These are phyloP conservation scores for Ophiocordyceps polyrhachis-furcata DNA, from an alignment of 2,329 filamentous ascomycete genomes.

Conservation along the genomic window DNA sequence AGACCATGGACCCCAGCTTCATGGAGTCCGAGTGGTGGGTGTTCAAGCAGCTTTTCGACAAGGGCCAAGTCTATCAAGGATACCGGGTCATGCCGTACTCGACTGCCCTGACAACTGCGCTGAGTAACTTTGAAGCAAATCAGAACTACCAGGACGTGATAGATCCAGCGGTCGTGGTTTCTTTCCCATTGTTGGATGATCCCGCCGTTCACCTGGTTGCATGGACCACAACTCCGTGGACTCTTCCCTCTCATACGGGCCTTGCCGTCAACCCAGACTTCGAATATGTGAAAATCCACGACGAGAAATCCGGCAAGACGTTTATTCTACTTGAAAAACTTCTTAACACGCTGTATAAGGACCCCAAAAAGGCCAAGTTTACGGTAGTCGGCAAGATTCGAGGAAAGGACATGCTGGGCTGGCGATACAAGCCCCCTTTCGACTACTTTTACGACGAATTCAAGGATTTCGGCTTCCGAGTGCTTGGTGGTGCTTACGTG, in stretches of 20 bases:
- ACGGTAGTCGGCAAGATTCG: constrained; percentile 63
- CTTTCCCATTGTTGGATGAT: constrained; percentile 67
- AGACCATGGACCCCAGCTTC: constrained; percentile 87
- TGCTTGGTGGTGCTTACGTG: constrained; percentile 72
- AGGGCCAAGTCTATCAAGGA: constrained; percentile 75
- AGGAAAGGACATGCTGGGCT: constrained; percentile 71
- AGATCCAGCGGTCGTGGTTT: constrained; percentile 75
- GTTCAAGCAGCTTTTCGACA: constrained; percentile 83
- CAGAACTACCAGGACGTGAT: constrained; percentile 91
- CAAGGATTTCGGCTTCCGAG: constrained; percentile 65
- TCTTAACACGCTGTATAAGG: constrained; percentile 73
- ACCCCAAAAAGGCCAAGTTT: constrained; percentile 88
- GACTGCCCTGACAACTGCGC: constrained; percentile 69
- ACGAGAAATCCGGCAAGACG: constrained; percentile 64
- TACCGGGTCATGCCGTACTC: constrained; percentile 93
- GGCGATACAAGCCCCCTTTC: constrained; percentile 79
- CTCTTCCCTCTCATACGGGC: constrained; percentile 61
- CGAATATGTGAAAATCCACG: constrained; percentile 72
- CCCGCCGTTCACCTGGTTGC: constrained; percentile 59
- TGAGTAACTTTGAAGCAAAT: constrained; percentile 85
- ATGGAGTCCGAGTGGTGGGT: constrained; percentile 98
- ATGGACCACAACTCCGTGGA: constrained; percentile 84
- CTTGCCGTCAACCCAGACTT: constrained; percentile 66
- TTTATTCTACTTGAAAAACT: constrained; percentile 74
- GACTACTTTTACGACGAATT: constrained; percentile 81